Percentiles rank a stretch among this genome's conserved stretches.
Evolutionary conservation across 805 yeast species (phyloP).

Genomic region (Gaillardinia entomophila): DNA sequence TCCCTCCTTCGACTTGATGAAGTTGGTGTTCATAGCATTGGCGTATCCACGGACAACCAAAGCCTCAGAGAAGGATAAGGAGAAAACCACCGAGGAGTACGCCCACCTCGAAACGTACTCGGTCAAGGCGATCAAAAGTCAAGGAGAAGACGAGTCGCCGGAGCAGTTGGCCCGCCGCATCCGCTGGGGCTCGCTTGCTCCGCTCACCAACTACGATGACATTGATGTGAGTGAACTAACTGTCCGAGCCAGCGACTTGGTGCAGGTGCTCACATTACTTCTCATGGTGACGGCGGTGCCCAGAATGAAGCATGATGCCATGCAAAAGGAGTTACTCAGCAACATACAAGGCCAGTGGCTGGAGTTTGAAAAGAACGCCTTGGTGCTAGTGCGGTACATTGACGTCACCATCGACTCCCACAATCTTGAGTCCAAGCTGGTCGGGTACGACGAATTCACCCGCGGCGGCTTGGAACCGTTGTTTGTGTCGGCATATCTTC

Average conservation of each 20-base stretch:
- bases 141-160: slow-evolving; percentile 4
- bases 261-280: slow-evolving; percentile 43
- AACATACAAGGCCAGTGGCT: slow-evolving; percentile 30
- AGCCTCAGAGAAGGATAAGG: neutral
- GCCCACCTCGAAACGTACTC: slow-evolving; percentile 4
- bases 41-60: slow-evolving; percentile 2
- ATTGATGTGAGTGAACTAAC: slow-evolving; percentile 30
- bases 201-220: slow-evolving; percentile 39
- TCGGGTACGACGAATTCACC: slow-evolving; percentile 14
- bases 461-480: slow-evolving; percentile 8
- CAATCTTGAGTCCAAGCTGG: slow-evolving; percentile 9
- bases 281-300: slow-evolving; percentile 37
- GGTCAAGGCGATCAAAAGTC: slow-evolving; percentile 12
- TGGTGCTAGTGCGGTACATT: slow-evolving; percentile 45
- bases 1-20: slow-evolving; percentile 31
- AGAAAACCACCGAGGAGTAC: slow-evolving; percentile 5
- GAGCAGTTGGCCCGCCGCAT: slow-evolving; percentile 10
- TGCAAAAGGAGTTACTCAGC: slow-evolving; percentile 17
- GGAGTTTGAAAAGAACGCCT: slow-evolving; percentile 39
- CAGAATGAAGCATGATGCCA: slow-evolving; percentile 19
- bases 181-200: slow-evolving; percentile 26
- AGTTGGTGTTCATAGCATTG: slow-evolving; percentile 45
- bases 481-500: slow-evolving; percentile 10
- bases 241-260: slow-evolving; percentile 37
- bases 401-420: slow-evolving; percentile 25